These are phyloP conservation scores for Astrothelium subdiscretum DNA, from an alignment of 495 filamentous ascomycete genomes.

Conservation along the genomic window DNA sequence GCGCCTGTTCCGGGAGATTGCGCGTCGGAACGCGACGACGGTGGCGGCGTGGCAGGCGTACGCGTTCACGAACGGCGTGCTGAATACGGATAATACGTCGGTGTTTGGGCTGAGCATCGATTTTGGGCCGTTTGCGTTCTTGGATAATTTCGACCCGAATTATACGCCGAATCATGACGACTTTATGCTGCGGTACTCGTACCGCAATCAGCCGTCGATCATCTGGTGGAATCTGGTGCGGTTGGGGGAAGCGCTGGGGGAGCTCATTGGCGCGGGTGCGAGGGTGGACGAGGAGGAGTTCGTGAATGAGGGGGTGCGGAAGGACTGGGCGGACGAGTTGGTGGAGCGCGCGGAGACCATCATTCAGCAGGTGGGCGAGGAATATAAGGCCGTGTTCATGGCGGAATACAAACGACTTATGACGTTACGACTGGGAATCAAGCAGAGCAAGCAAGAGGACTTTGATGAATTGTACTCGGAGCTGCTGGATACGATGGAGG, in stretches of 20 bases:
- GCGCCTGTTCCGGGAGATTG: slow-evolving; percentile 78
- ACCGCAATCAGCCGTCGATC: slow-evolving; percentile 86
- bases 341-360: slow-evolving; percentile 70
- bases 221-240: slow-evolving; percentile 99
- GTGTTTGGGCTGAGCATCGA: slow-evolving; percentile 81
- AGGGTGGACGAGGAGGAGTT: slow-evolving; percentile 59
- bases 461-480: slow-evolving; percentile 68
- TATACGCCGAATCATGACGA: slow-evolving; percentile 99
- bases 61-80: slow-evolving; percentile 94
- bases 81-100: slow-evolving; percentile 95
- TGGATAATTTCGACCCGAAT: slow-evolving; percentile 85
- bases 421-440: slow-evolving; percentile 63
- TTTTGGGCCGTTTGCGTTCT: slow-evolving; percentile 92
- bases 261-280: slow-evolving; percentile 65
- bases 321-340: slow-evolving; percentile 53
- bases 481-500: slow-evolving; percentile 70
- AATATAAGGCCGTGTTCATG: slow-evolving; percentile 78
- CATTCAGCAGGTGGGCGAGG: slow-evolving; percentile 65
- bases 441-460: slow-evolving; percentile 50
- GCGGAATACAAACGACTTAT: slow-evolving; percentile 78
- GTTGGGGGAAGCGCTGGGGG: slow-evolving; percentile 80
- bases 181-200: slow-evolving; percentile 71
- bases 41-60: slow-evolving; percentile 95
- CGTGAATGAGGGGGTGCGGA: slow-evolving; percentile 54
- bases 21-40: slow-evolving; percentile 72